These are phyloP conservation scores for Aspergillus bertholletiae DNA, from an alignment of 495 filamentous ascomycete genomes.

Conservation along the genomic window DNA sequence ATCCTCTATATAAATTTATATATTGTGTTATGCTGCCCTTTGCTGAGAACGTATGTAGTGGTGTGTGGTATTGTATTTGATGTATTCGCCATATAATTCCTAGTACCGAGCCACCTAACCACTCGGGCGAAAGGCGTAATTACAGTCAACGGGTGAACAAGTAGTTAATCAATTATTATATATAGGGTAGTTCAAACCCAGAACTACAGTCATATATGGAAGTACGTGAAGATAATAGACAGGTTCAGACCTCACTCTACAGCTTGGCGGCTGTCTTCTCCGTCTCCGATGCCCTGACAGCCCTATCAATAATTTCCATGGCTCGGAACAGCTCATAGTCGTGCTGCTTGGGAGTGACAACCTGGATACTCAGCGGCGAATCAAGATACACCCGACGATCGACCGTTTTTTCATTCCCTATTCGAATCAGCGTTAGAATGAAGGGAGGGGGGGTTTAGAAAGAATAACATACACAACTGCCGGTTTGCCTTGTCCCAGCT, in stretches of 20 bases:
- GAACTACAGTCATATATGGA: no score
- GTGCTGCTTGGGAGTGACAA: conserved; percentile 55
- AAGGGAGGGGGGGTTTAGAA: neutral
- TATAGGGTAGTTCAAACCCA: no score
- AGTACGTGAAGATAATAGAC: no score
- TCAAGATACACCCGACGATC: conserved; percentile 55
- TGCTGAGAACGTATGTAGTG: neutral
- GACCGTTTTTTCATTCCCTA: conserved; percentile 49
- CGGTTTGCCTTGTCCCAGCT: conserved; percentile 63
- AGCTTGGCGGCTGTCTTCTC: conserved; percentile 16
- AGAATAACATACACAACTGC: conserved; percentile 50
- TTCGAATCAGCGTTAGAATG: neutral
- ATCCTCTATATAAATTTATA: neutral
- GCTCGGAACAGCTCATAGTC: conserved; percentile 54
- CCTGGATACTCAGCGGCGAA: conserved; percentile 55
- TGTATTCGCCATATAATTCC: no score
- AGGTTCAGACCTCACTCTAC: conserved; percentile 2
- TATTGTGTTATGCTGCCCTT: no score
- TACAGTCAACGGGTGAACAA: no score
- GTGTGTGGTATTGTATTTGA: no score
- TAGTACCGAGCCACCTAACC: no score
- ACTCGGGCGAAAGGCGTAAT: no score
- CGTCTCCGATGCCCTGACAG: conserved; percentile 22
- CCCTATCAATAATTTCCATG: conserved; percentile 50
- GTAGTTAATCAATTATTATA: no score